Percentiles rank a stretch among this genome's conserved stretches.
phyloP scores from a whole-genome alignment of 2,329 filamentous ascomycete genomes.

The Akanthomyces uredinophilus region DNA sequence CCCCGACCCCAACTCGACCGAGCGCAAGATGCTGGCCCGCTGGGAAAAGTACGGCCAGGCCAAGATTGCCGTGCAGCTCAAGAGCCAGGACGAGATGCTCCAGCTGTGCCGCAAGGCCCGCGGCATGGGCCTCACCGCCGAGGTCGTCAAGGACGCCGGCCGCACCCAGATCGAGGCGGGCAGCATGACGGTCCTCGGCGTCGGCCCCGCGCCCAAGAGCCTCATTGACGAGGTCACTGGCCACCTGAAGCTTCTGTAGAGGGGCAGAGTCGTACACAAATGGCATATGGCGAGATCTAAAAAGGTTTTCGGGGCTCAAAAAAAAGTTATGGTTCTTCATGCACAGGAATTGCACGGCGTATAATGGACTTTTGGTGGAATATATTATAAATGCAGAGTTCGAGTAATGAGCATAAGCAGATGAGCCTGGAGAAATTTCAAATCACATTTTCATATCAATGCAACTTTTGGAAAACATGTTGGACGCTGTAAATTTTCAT shows the following conservation, averaged over 20 bases:
- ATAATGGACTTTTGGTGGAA: not conserved
- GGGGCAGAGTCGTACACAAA: not conserved
- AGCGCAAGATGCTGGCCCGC: conserved; percentile 62
- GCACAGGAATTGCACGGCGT: not conserved
- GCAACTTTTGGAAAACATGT: not conserved
- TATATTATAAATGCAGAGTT: not conserved
- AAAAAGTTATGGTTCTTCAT: not conserved
- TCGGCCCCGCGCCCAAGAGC: conserved; percentile 76
- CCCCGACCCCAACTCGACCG: conserved; percentile 47
- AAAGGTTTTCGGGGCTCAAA: not conserved
- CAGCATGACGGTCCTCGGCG: conserved; percentile 85
- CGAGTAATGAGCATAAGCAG: not conserved
- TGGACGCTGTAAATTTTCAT: conserved; percentile 11
- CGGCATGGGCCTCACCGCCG: conserved; percentile 78
- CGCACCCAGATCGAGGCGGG: conserved; percentile 93
- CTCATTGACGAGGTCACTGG: conserved; percentile 83
- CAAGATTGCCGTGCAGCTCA: conserved; percentile 88
- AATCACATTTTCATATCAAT: not conserved
- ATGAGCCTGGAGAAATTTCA: not conserved
- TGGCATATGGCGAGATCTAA: not conserved
- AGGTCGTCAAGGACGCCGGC: conserved; percentile 91
- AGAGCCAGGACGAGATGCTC: conserved; percentile 78
- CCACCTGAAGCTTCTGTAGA: conserved; percentile 72
- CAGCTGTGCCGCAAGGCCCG: conserved; percentile 70
- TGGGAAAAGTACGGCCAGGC: conserved; percentile 88